Evolutionary conservation across 192 early-diverging fungal species (phyloP).

Genomic region (Entomortierella parvispora): DNA sequence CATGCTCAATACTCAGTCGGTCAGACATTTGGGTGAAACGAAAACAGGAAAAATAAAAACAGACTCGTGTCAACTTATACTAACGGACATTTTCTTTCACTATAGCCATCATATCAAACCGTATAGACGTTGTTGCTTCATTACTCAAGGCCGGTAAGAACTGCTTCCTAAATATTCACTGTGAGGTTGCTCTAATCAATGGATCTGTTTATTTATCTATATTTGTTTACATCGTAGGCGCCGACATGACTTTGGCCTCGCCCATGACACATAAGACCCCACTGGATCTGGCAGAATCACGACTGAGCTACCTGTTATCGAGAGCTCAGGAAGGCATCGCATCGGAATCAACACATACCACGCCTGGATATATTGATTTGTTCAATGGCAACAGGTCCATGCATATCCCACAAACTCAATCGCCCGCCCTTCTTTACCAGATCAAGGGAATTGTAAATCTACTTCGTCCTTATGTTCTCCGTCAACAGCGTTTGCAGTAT

Average conservation of each 20-base stretch:
- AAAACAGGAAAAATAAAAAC: too few relatives aligned
- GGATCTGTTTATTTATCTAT: not conserved
- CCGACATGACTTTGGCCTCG: conserved; percentile 49
- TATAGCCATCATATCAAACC: conserved; percentile 47
- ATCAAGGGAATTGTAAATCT: conserved; percentile 43
- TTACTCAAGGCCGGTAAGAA: conserved; percentile 37
- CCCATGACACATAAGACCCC: conserved; percentile 52
- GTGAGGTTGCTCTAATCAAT: too few relatives aligned
- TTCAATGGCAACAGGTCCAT: conserved; percentile 8
- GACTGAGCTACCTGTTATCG: conserved; percentile 37
- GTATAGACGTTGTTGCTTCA: conserved; percentile 41
- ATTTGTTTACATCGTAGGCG: conserved; percentile 9
- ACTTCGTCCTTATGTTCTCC: conserved; percentile 41
- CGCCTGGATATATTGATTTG: conserved; percentile 15
- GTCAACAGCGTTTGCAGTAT: conserved; percentile 39
- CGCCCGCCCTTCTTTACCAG: conserved; percentile 29
- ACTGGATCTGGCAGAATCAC: conserved; percentile 42
- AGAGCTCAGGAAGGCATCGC: conserved; percentile 32
- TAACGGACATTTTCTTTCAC: not conserved
- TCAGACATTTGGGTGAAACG: too few relatives aligned
- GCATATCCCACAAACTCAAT: conserved; percentile 13
- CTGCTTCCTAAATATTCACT: not conserved
- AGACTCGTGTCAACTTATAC: too few relatives aligned
- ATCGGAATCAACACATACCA: conserved; percentile 1
- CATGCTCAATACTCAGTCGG: too few relatives aligned